A percentile compares a stretch with the other conserved stretches of the same genome.
These are phyloP conservation scores for Areca catechu DNA, from an alignment of 176 grass and related monocot genomes.

Conservation along the genomic window DNA sequence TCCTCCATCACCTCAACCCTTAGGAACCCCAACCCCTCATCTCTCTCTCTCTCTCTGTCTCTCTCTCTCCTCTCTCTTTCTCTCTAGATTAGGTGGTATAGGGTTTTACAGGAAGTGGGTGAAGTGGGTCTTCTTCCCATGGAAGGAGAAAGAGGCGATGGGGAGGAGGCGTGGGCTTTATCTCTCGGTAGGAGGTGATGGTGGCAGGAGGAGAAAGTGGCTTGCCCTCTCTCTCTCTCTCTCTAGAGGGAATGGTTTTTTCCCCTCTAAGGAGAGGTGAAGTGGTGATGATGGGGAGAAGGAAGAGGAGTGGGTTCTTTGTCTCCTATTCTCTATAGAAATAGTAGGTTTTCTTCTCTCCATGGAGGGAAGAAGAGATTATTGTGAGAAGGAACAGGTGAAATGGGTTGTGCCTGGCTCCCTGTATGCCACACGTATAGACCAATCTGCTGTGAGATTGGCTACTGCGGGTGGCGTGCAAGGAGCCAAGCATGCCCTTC, in stretches of 20 bases:
- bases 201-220: no score
- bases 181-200: no score
- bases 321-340: not conserved
- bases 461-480: slow-evolving; percentile 99
- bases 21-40: slow-evolving; percentile 14
- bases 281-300: not conserved
- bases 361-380: slow-evolving; percentile 1
- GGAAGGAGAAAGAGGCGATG: no score
- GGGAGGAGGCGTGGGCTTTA: no score
- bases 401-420: slow-evolving; percentile 80
- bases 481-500: slow-evolving; percentile 94
- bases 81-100: no score
- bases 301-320: not conserved
- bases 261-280: no score
- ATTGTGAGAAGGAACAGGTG: not conserved
- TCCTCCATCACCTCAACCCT: slow-evolving; percentile 34
- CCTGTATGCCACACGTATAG: slow-evolving; percentile 99
- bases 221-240: no score
- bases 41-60: no score
- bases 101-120: no score
- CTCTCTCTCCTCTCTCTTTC: no score
- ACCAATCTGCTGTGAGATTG: slow-evolving; percentile 62
- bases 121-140: no score
- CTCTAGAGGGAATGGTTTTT: no score
- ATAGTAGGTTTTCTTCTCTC: not conserved